Evolutionary conservation across 2,329 filamentous ascomycete genomes (phyloP).

Genomic region (Aspergillus amoenus): DNA sequence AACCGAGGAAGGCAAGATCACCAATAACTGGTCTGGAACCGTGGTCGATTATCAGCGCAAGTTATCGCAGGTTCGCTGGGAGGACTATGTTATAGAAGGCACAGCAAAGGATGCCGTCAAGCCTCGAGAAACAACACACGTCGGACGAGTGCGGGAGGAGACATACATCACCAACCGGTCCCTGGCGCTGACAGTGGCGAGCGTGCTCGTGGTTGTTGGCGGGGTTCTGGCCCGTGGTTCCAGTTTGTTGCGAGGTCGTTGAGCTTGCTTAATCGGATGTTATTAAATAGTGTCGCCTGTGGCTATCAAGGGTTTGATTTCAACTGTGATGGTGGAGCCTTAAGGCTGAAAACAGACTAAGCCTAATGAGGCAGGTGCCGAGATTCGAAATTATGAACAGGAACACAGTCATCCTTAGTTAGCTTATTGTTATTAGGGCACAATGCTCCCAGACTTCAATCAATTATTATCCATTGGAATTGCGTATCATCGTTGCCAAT

Average conservation of each 20-base stretch:
- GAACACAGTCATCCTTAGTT: not conserved
- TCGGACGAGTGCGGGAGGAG: slow-evolving; percentile 28
- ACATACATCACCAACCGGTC: slow-evolving; percentile 9
- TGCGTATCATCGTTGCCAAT: not conserved
- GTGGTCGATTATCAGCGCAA: slow-evolving; percentile 57
- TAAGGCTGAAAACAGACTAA: not conserved
- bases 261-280: not conserved
- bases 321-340: not conserved
- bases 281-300: no score
- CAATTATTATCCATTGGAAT: not conserved
- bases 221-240: slow-evolving; percentile 3
- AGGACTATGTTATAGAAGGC: slow-evolving; percentile 30
- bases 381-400: no score
- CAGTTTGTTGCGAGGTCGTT: slow-evolving; percentile 7
- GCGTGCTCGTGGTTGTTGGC: slow-evolving; percentile 5
- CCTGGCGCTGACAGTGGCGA: slow-evolving; percentile 1
- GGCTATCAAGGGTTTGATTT: no score
- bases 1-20: slow-evolving; percentile 53
- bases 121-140: slow-evolving; percentile 23
- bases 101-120: slow-evolving; percentile 23
- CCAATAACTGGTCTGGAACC: slow-evolving; percentile 57
- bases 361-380: not conserved
- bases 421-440: not conserved
- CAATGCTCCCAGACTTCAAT: no score
- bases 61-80: slow-evolving; percentile 31